phyloP scores from a whole-genome alignment of 2,329 filamentous ascomycete genomes.

The Alternaria novae-zelandiae region DNA sequence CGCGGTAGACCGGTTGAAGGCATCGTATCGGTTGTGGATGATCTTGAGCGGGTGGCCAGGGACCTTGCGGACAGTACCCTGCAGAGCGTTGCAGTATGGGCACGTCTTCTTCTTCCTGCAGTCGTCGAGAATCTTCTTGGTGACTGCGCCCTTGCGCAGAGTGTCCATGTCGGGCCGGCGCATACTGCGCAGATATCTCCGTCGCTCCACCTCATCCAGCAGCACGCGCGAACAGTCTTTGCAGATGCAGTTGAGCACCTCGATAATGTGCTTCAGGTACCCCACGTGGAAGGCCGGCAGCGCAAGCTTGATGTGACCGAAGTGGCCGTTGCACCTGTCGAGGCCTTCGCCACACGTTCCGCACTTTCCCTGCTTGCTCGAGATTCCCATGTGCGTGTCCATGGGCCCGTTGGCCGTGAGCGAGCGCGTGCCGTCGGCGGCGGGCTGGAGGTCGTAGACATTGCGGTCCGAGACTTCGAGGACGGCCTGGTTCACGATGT shows the following conservation, averaged over 20 bases:
- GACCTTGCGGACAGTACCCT: constrained; percentile 91
- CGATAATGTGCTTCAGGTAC: constrained; percentile 91
- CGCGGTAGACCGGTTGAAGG: constrained; percentile 87
- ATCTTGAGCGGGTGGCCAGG: constrained; percentile 85
- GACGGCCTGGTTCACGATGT: constrained; percentile 94
- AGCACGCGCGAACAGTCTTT: constrained; percentile 87
- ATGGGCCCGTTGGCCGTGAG: constrained; percentile 84
- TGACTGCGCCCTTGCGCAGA: constrained; percentile 79
- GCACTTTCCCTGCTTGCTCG: constrained; percentile 80
- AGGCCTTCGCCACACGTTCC: constrained; percentile 82
- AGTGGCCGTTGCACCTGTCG: constrained; percentile 90
- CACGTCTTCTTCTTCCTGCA: constrained; percentile 88
- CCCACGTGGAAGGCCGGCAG: constrained; percentile 95
- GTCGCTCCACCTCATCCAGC: constrained; percentile 79
- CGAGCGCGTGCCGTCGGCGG: constrained; percentile 63
- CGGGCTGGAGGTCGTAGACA: constrained; percentile 85
- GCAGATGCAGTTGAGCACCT: constrained; percentile 93
- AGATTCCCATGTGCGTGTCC: constrained; percentile 86
- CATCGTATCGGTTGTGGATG: constrained; percentile 88
- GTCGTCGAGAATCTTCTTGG: constrained; percentile 86
- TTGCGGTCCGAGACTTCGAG: constrained; percentile 93
- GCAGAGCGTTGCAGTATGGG: constrained; percentile 78
- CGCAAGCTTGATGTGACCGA: constrained; percentile 89
- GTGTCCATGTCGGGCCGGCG: constrained; percentile 85
- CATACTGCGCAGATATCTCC: constrained; percentile 78